Conservation (phyloP, 2,329 filamentous ascomycete species). For the Claviceps paspali region DNA sequence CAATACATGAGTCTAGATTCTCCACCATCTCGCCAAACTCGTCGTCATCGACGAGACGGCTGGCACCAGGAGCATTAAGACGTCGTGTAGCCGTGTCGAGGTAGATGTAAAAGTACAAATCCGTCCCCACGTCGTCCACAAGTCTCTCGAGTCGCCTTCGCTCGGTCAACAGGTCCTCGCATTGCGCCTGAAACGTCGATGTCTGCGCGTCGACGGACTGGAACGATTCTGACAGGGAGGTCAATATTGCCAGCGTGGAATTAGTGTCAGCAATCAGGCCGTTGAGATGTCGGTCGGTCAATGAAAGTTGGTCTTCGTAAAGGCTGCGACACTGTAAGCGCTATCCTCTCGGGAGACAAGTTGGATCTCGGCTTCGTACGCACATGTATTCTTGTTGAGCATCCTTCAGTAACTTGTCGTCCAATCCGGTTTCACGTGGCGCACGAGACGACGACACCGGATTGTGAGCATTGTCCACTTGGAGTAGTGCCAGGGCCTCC, state of each 20-base stretch:
- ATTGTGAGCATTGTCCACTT: conserved; percentile 12
- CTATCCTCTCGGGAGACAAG: background rate
- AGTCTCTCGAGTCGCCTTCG: conserved; percentile 66
- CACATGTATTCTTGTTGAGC: conserved; percentile 78
- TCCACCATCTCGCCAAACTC: conserved; percentile 79
- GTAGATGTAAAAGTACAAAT: conserved; percentile 89
- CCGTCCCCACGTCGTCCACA: conserved; percentile 71
- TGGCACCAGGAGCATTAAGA: conserved; percentile 81
- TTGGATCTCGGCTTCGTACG: no score
- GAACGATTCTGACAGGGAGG: conserved; percentile 72
- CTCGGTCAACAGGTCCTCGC: conserved; percentile 71
- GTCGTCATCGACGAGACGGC: conserved; percentile 67
- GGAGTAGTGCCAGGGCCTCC: conserved; percentile 29
- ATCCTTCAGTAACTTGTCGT: conserved; percentile 57
- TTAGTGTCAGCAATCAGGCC: conserved; percentile 64
- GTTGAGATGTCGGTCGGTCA: conserved; percentile 72
- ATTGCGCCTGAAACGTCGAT: conserved; percentile 82
- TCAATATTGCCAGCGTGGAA: conserved; percentile 58
- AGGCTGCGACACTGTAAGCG: conserved; percentile 32
- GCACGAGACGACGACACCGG: conserved; percentile 2
- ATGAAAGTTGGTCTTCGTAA: conserved; percentile 66
- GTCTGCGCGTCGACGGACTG: conserved; percentile 79
- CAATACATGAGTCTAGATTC: conserved; percentile 78
- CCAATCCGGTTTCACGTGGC: conserved; percentile 24
- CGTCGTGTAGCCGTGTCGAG: conserved; percentile 80